Percentiles rank a stretch among this genome's conserved stretches.
phyloP scores from a whole-genome alignment of 495 filamentous ascomycete species.

The Neurospora tetrasperma region DNA sequence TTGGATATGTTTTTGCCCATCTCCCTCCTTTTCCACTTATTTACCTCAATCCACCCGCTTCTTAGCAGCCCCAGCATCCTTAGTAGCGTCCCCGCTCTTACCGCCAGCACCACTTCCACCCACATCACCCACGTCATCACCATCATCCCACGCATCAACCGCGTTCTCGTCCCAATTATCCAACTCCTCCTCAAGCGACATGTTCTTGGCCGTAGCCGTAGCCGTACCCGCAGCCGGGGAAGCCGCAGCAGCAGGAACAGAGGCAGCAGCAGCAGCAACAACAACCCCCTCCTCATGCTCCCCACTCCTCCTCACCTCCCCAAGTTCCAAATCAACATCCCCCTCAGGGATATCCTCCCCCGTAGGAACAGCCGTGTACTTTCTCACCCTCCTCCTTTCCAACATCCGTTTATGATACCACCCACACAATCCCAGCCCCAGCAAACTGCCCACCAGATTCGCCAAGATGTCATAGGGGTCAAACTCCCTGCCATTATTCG shows the following conservation, averaged over 20 bases:
- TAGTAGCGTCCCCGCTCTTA: constrained; percentile 9
- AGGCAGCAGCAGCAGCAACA: constrained; percentile 24
- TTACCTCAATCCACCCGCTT: constrained; percentile 29
- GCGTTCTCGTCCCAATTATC: constrained; percentile 81
- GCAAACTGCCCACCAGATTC: constrained; percentile 71
- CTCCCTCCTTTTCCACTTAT: background rate
- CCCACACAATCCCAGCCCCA: constrained; percentile 60
- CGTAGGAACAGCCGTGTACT: constrained; percentile 51
- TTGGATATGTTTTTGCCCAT: background rate
- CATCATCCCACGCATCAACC: constrained; percentile 63
- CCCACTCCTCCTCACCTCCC: constrained; percentile 24
- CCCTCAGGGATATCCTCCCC: constrained; percentile 30
- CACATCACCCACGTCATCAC: constrained; percentile 36
- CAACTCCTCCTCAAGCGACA: constrained; percentile 58
- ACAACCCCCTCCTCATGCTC: constrained; percentile 29
- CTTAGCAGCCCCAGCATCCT: constrained; percentile 19
- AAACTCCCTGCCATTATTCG: constrained; percentile 64
- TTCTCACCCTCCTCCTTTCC: constrained; percentile 68
- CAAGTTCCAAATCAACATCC: constrained; percentile 46
- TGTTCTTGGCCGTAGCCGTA: constrained; percentile 16
- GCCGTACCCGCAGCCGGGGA: constrained; percentile 13
- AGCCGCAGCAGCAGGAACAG: constrained; percentile 3
- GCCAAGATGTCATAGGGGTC: constrained; percentile 79
- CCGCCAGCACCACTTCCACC: constrained; percentile 10
- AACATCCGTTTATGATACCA: constrained; percentile 97